Evolutionary conservation across 257 asterid genomes (phyloP).

Genomic region (Solanum microdontum): DNA sequence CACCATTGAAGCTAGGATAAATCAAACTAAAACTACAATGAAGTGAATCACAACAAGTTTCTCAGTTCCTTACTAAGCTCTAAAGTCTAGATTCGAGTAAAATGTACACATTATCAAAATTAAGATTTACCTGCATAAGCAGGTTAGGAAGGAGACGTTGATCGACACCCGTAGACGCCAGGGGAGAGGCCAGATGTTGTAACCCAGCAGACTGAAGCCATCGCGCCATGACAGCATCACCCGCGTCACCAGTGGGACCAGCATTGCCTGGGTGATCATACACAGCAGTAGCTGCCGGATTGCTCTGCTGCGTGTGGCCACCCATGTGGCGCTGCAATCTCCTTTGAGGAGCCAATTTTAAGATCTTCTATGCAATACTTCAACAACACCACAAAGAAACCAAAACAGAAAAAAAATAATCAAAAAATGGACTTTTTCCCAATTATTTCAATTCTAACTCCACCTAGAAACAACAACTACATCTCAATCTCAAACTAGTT

Average conservation of each 20-base stretch:
- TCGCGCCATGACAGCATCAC: slow-evolving; percentile 94
- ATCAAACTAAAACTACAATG: background rate
- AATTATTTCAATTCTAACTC: background rate
- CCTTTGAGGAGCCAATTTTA: slow-evolving; percentile 97
- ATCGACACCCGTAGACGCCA: slow-evolving; percentile 71
- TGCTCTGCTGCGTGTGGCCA: slow-evolving; percentile 99
- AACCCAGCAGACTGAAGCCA: slow-evolving; percentile 99
- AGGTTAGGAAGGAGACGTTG: slow-evolving; percentile 66
- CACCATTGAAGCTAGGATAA: background rate
- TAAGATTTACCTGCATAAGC: slow-evolving; percentile 61
- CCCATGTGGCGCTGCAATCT: slow-evolving; percentile 97
- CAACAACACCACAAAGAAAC: slow-evolving; percentile 7
- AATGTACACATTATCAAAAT: background rate
- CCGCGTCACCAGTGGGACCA: slow-evolving; percentile 65
- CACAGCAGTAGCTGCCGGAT: slow-evolving; percentile 77
- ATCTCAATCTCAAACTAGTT: background rate
- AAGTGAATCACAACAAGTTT: background rate
- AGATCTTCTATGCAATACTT: slow-evolving; percentile 55
- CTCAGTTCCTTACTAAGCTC: background rate
- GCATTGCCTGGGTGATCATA: slow-evolving; percentile 74
- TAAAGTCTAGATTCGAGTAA: background rate
- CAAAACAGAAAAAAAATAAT: background rate
- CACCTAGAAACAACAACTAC: background rate
- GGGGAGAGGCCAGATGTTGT: slow-evolving; percentile 98
- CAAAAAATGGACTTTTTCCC: background rate